Evolutionary conservation across 2,329 filamentous ascomycete genomes (phyloP).

Genomic region (Penicillium thymicola): DNA sequence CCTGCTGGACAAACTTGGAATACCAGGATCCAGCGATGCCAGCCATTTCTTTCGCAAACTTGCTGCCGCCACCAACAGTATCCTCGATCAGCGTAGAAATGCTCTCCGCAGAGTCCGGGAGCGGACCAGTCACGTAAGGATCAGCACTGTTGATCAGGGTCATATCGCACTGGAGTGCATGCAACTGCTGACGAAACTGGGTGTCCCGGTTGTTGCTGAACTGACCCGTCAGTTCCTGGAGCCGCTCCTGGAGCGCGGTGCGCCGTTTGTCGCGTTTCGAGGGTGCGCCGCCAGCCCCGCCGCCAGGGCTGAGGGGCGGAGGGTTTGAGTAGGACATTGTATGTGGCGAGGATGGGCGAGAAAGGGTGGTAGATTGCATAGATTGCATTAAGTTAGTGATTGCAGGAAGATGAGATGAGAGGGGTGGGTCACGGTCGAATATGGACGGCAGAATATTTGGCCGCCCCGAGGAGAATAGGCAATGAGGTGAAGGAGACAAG

Average conservation of each 20-base stretch:
- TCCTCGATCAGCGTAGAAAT: conserved; percentile 62
- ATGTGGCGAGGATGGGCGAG: conserved; percentile 1
- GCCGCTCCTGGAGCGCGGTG: conserved; percentile 74
- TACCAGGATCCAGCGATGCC: conserved; percentile 74
- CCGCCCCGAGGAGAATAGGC: background rate
- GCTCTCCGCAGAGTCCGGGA: conserved; percentile 64
- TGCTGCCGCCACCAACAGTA: conserved; percentile 52
- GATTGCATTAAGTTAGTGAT: background rate
- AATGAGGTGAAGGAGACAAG: background rate
- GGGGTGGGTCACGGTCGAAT: conserved; percentile 7
- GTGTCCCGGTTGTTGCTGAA: conserved; percentile 78
- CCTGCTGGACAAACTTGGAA: conserved; percentile 75
- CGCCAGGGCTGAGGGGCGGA: conserved; percentile 33
- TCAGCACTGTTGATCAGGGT: conserved; percentile 81
- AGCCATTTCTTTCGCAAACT: conserved; percentile 65
- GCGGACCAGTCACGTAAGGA: conserved; percentile 68
- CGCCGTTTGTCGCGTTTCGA: conserved; percentile 91
- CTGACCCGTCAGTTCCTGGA: conserved; percentile 70
- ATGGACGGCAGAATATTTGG: conserved; percentile 2
- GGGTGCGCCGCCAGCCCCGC: conserved; percentile 38
- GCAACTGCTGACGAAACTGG: conserved; percentile 83
- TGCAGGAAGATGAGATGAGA: conserved; percentile 5
- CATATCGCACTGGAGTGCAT: conserved; percentile 89
- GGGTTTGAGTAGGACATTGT: conserved; percentile 22
- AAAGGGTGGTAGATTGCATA: background rate